Percentiles rank a stretch among this genome's conserved stretches.
Conservation (phyloP, 257 asterid species). For the Echium plantagineum region DNA sequence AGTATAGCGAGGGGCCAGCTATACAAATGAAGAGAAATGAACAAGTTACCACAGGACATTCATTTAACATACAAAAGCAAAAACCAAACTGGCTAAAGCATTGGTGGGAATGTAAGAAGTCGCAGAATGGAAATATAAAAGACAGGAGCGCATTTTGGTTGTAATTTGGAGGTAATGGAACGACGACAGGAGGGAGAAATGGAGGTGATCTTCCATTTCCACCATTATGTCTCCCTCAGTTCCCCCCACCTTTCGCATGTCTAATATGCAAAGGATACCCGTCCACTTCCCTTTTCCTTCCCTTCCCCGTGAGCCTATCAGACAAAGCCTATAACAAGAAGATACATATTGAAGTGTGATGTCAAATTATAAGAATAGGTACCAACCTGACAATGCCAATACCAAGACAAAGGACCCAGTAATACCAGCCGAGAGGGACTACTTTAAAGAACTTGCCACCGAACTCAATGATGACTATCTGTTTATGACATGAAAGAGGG, state of each 20-base stretch:
- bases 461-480: constrained; percentile 72
- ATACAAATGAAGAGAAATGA: constrained; percentile 13
- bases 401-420: constrained; percentile 55
- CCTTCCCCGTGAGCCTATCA: too few relatives aligned
- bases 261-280: too few relatives aligned
- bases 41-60: constrained; percentile 3
- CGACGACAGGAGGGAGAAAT: too few relatives aligned
- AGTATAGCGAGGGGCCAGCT: constrained; percentile 92
- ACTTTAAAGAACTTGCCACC: constrained; percentile 70
- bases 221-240: too few relatives aligned
- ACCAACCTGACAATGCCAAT: constrained; percentile 65
- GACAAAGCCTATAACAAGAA: too few relatives aligned
- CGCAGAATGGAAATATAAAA: too few relatives aligned
- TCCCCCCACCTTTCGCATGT: too few relatives aligned
- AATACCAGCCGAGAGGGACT: constrained; percentile 34
- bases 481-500: constrained; percentile 9
- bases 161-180: background rate
- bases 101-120: background rate
- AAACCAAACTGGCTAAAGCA: background rate
- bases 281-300: too few relatives aligned
- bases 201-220: too few relatives aligned
- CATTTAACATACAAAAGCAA: background rate
- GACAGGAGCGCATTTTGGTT: too few relatives aligned
- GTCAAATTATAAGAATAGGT: background rate
- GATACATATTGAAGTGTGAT: background rate